These are phyloP conservation scores for Hibiscus mutabilis DNA, from an alignment of 345 rosid species.

Conservation along the genomic window DNA sequence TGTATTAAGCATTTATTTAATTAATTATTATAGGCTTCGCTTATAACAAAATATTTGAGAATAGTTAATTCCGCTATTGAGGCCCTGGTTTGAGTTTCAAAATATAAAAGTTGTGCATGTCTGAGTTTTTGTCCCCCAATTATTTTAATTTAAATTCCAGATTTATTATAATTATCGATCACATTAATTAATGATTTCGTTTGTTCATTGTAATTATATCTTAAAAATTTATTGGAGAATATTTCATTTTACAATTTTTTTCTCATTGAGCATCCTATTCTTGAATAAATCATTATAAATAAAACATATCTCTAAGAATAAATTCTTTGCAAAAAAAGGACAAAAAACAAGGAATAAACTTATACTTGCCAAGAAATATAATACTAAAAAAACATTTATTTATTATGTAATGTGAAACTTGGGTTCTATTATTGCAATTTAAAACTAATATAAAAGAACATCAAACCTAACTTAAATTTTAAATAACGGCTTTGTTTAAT, in stretches of 20 bases:
- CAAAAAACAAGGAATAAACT: background rate
- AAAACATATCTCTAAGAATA: background rate
- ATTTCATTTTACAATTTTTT: background rate
- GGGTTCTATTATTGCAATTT: background rate
- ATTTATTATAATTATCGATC: no score
- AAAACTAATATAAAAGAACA: background rate
- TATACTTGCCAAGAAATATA: background rate
- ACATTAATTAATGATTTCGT: no score
- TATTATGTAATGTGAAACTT: background rate
- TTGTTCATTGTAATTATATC: no score
- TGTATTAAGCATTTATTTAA: no score
- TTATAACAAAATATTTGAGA: no score
- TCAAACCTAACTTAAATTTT: background rate
- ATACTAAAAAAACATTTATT: background rate
- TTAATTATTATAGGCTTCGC: no score
- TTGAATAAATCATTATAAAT: background rate
- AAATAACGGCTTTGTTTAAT: background rate
- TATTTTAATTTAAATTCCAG: no score
- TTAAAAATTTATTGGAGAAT: background rate
- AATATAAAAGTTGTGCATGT: no score
- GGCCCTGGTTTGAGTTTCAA: no score
- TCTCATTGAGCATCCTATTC: slow-evolving; percentile 1
- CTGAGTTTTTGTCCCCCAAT: no score
- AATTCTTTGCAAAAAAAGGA: background rate
- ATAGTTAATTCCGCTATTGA: no score